Base-by-base conservation (phyloP, 306 rosid species). In the Castanea mollissima region DNA sequence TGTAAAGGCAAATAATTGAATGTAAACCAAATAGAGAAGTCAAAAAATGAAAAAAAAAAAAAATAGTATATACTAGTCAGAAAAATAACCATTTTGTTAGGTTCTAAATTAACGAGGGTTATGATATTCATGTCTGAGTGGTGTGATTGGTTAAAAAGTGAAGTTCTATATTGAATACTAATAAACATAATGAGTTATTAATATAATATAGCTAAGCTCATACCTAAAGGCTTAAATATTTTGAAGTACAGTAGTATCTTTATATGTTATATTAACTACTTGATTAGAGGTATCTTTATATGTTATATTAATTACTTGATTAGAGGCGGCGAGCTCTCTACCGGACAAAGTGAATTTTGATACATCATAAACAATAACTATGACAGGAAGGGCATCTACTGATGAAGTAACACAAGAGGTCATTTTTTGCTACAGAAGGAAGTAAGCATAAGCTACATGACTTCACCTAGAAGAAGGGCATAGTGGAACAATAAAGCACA, bases 171-270 rank as follows among this genome's bases (percentile, higher is more conserved):
- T 41, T 41, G 3, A 41, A 41, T 41, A 38, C 8, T 38, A 38
- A 38, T 38, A 2, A 38, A 38, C 7, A 2, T 2, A 41, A 41
- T 41, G 1, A 41, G 3, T 41, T 41, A 41, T 41, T 41, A 41
- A 41, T 41, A 41, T 7, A 41, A 8, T 1, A 2, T 41, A 41
- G 2, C 0, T 8, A 41, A 0, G 12, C 11, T 41, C 11, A 8
- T 41, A 0, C 1, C 11, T 0, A 38, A 1, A 38, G 3, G 12
- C 3, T 41, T 41, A 41, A 41, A 41, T 8, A 3, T 41, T 41
- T 41, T 8, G 1, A 3, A 3, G 0, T 0, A 8, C 7, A 2
- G 46, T 7, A 2, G 2, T 8, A 0, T 7, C 2, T 0, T 2
- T 38, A 38, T 6, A 6, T 38, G 2, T 38, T 7, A 38, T 41